Evolutionary conservation across 108 stramenopile species (phyloP), one percentile per base, ranked within the genome.

Genomic region (Pseudonitzschia delicatissima): DNA sequence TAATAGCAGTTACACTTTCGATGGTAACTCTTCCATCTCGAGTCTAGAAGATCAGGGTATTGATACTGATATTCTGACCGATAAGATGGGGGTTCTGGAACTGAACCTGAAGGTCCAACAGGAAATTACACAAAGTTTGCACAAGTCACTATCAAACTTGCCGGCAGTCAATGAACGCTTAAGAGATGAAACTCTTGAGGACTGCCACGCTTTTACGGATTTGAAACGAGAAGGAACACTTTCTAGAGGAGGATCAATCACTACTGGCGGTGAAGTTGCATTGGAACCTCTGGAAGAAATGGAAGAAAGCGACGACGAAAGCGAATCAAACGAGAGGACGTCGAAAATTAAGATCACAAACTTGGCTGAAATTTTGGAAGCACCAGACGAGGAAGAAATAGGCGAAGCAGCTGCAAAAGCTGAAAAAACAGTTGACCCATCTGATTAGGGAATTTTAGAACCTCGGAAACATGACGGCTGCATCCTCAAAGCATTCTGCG

Each of bases 161-260:
- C 80, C 83, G 31, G 70, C 84, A 0, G 65, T 90, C 49, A 79
- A 75, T 32, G 88, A 90, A 63, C 71, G 88, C 7, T 58, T 90
- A 64, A 74, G 80, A 35, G 88, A 90, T 48, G 88, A 83, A 49
- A 79, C 82, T 8, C 57, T 90, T 69, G 85, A 90, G 28, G 88
- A 90, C 71, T 68, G 60, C 23, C 82, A 83, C 57, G 88, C 86
- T 23, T 85, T 90, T 79, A 59, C 68, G 32, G 85, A 90, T 72
- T 44, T 82, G 31, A 68, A 66, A 32, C 31, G 36, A 13, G 50
- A 61, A 23, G 65, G 66, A 6, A 61, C 53, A 2, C 61, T 57
- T 29, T 71, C 73, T 5, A 35, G 71, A 12, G 71, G 67, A 26
- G 67, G 67, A 33, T 71, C 77, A 4, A 67, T 74, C 42, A 69